A percentile compares a stretch with the other conserved stretches of the same genome.
phyloP scores from a whole-genome alignment of 768 basidiomycete genomes.

The Cytidiella melzeri region DNA sequence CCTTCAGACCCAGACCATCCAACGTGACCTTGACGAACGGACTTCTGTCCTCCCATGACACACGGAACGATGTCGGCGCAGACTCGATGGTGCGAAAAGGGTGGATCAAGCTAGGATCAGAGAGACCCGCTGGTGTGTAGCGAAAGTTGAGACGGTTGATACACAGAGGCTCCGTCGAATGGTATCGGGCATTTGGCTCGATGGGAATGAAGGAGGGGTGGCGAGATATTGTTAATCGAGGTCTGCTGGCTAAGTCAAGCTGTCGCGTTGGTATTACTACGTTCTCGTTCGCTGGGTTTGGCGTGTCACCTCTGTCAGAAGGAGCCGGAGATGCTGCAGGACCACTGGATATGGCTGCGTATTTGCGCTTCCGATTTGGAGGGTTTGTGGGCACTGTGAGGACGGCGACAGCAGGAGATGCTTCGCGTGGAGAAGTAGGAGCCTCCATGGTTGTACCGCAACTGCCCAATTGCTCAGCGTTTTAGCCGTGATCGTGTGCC shows the following conservation, averaged over 20 bases:
- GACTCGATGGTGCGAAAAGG: slow-evolving; percentile 81
- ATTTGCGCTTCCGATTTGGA: slow-evolving; percentile 45
- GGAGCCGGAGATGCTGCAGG: slow-evolving; percentile 29
- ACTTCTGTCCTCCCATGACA: slow-evolving; percentile 91
- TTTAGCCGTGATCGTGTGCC: neutral
- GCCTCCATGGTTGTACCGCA: slow-evolving; percentile 21
- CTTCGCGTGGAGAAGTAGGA: slow-evolving; percentile 21
- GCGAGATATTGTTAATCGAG: slow-evolving; percentile 68
- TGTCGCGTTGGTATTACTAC: slow-evolving; percentile 57
- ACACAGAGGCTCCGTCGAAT: slow-evolving; percentile 64
- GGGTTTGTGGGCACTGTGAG: slow-evolving; percentile 17
- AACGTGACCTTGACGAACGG: slow-evolving; percentile 72
- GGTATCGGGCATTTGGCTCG: slow-evolving; percentile 49
- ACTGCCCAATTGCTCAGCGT: neutral
- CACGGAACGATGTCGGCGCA: slow-evolving; percentile 59
- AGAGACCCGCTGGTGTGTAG: slow-evolving; percentile 75
- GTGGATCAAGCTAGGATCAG: slow-evolving; percentile 45
- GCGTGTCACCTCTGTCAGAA: slow-evolving; percentile 29
- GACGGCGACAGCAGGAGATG: slow-evolving; percentile 31
- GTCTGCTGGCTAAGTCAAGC: slow-evolving; percentile 58
- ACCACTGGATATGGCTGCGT: slow-evolving; percentile 30
- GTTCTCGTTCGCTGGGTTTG: slow-evolving; percentile 30
- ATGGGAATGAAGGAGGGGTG: slow-evolving; percentile 62
- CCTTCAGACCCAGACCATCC: slow-evolving; percentile 69
- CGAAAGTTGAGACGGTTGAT: slow-evolving; percentile 75